These are phyloP conservation scores for Penicillium atrosanguineum DNA, from an alignment of 495 filamentous ascomycete genomes.

Conservation along the genomic window DNA sequence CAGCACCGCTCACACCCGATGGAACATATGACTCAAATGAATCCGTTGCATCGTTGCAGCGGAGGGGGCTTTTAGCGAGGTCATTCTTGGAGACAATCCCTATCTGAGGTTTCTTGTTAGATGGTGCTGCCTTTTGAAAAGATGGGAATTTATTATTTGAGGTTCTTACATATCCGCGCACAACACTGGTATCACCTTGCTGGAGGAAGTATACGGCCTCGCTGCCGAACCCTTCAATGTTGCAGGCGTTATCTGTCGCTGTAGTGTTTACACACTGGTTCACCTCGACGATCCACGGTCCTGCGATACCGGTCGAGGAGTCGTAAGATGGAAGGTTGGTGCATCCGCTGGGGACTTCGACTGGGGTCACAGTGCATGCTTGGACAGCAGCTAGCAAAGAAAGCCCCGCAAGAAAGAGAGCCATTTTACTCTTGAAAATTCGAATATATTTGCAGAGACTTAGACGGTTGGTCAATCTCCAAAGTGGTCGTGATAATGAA, in stretches of 20 bases:
- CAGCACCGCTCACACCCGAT: not conserved
- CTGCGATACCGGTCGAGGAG: not conserved
- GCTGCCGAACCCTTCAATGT: conserved; percentile 12
- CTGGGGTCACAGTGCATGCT: conserved; percentile 5
- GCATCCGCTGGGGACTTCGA: conserved; percentile 2
- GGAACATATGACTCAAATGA: conserved; percentile 5
- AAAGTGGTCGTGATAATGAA: too few species aligned
- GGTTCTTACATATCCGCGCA: conserved; percentile 5
- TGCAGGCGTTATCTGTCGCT: conserved; percentile 1
- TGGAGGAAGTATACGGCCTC: conserved; percentile 3
- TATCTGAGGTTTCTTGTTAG: not conserved
- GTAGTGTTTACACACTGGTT: conserved; percentile 13
- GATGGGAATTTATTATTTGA: not conserved
- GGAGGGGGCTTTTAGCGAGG: conserved; percentile 3
- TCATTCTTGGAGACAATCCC: conserved; percentile 6
- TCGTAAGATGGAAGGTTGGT: conserved; percentile 6
- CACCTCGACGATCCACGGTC: conserved; percentile 5
- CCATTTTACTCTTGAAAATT: not conserved
- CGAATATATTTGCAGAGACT: too few species aligned
- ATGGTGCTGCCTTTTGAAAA: not conserved
- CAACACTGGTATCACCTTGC: conserved; percentile 3
- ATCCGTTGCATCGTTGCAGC: conserved; percentile 9
- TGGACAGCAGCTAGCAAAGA: conserved; percentile 8
- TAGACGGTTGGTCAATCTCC: too few species aligned
- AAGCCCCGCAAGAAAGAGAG: conserved; percentile 1